phyloP scores from a whole-genome alignment of 1,139 yeast species.

The Arxiozyma telluris region DNA sequence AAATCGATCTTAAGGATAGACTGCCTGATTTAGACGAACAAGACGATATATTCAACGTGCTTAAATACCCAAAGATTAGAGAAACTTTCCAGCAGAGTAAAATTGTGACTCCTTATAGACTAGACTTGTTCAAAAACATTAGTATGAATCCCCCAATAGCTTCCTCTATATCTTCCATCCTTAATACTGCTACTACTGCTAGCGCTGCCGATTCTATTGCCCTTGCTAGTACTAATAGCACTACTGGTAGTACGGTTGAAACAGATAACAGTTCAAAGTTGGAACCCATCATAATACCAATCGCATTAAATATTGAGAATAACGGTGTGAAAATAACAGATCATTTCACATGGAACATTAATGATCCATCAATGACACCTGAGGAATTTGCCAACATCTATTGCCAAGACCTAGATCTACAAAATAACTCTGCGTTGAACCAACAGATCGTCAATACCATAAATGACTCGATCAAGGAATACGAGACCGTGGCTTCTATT shows the following conservation, averaged over 20 bases:
- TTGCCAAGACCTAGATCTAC: slow-evolving; percentile 76
- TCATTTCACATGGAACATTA: slow-evolving; percentile 81
- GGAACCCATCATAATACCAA: slow-evolving; percentile 55
- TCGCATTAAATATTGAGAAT: slow-evolving; percentile 65
- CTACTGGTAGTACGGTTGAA: background rate
- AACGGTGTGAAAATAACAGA: slow-evolving; percentile 63
- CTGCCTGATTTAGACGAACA: slow-evolving; percentile 29
- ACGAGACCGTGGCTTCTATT: slow-evolving; percentile 53
- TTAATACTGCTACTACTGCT: background rate
- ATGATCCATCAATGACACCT: slow-evolving; percentile 72
- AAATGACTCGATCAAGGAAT: slow-evolving; percentile 72
- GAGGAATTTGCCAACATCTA: slow-evolving; percentile 73
- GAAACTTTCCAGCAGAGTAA: slow-evolving; percentile 29
- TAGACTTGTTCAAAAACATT: slow-evolving; percentile 10
- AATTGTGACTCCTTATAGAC: slow-evolving; percentile 26
- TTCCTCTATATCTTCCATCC: background rate
- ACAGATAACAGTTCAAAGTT: slow-evolving; percentile 6
- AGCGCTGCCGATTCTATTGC: too few relatives aligned
- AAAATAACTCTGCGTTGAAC: slow-evolving; percentile 41
- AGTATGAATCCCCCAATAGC: background rate
- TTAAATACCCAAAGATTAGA: slow-evolving; percentile 29
- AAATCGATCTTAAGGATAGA: slow-evolving; percentile 7
- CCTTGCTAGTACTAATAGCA: background rate
- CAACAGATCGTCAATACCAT: slow-evolving; percentile 63
- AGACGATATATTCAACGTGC: slow-evolving; percentile 24